These are phyloP conservation scores for Macrolepiota fuliginosa DNA, from an alignment of 768 basidiomycete species.

Conservation along the genomic window DNA sequence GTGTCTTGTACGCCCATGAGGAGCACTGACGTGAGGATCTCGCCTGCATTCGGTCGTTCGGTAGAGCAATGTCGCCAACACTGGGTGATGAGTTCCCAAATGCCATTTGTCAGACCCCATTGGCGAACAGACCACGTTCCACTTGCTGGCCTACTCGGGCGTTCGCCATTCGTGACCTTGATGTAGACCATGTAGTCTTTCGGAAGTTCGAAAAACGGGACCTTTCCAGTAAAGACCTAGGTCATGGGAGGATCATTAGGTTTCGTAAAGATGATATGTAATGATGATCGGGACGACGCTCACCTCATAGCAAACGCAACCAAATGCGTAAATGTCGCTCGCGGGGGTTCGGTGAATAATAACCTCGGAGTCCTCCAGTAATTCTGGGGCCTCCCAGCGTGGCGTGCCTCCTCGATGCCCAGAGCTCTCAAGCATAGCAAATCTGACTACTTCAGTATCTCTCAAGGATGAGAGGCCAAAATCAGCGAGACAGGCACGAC, in stretches of 20 bases:
- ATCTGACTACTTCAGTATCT: conserved; percentile 12
- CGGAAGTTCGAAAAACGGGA: conserved; percentile 20
- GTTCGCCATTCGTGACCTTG: neutral
- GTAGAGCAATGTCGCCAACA: neutral
- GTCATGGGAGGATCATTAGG: neutral
- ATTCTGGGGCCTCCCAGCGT: conserved; percentile 15
- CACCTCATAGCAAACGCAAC: conserved; percentile 17
- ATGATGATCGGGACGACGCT: neutral
- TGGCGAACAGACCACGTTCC: neutral
- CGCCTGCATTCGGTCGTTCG: neutral
- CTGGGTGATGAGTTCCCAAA: neutral
- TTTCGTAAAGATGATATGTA: neutral
- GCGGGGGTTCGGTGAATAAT: neutral
- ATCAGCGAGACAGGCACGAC: conserved; percentile 7
- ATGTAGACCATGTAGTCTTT: neutral
- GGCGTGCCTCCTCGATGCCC: conserved; percentile 11
- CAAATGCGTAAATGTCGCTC: conserved; percentile 14
- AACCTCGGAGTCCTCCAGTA: conserved; percentile 5
- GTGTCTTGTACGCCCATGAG: neutral
- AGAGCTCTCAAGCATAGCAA: conserved; percentile 9
- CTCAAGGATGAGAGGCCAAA: conserved; percentile 10
- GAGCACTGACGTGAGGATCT: neutral
- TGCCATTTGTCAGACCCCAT: neutral
- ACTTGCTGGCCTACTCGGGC: neutral
- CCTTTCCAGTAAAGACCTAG: conserved; percentile 15